phyloP scores from a whole-genome alignment of 345 rosid species.

The Hibiscus mutabilis region DNA sequence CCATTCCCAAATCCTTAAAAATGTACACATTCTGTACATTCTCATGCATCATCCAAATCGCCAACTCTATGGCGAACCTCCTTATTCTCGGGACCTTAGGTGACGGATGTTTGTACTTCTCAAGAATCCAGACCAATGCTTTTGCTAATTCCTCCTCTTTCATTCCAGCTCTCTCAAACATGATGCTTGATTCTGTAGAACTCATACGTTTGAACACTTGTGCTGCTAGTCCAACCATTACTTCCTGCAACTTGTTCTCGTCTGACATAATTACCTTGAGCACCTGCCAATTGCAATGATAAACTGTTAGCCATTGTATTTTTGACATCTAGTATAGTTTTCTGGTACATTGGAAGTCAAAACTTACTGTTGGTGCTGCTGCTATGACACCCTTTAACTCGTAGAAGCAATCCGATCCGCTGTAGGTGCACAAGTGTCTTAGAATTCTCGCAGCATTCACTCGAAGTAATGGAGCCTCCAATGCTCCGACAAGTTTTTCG shows the following conservation, averaged over 20 bases:
- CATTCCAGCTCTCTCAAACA: conserved; percentile 42
- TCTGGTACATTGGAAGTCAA: not conserved
- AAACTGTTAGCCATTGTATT: not conserved
- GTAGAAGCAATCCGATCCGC: conserved; percentile 44
- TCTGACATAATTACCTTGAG: conserved; percentile 54
- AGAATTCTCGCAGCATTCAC: conserved; percentile 73
- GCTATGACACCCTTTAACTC: conserved; percentile 41
- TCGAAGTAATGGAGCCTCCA: conserved; percentile 43
- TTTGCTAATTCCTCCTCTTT: conserved; percentile 39
- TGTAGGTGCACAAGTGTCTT: conserved; percentile 56
- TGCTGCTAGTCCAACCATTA: conserved; percentile 65
- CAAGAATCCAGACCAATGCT: conserved; percentile 44
- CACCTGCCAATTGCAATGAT: conserved; percentile 37
- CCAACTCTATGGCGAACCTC: conserved; percentile 71
- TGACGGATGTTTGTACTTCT: conserved; percentile 47
- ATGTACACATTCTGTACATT: conserved; percentile 21
- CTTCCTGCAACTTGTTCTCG: conserved; percentile 78
- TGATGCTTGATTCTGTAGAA: conserved; percentile 36
- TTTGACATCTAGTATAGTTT: not conserved
- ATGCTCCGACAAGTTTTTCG: conserved; percentile 45
- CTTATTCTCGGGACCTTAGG: conserved; percentile 76
- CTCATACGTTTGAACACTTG: conserved; percentile 58
- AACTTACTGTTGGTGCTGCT: conserved; percentile 64
- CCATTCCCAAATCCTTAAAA: conserved; percentile 45
- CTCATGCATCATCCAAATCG: conserved; percentile 72